Percentiles rank a stretch among this genome's conserved stretches.
These are phyloP conservation scores for Hibiscus mutabilis DNA, from an alignment of 345 rosid genomes.

Conservation along the genomic window DNA sequence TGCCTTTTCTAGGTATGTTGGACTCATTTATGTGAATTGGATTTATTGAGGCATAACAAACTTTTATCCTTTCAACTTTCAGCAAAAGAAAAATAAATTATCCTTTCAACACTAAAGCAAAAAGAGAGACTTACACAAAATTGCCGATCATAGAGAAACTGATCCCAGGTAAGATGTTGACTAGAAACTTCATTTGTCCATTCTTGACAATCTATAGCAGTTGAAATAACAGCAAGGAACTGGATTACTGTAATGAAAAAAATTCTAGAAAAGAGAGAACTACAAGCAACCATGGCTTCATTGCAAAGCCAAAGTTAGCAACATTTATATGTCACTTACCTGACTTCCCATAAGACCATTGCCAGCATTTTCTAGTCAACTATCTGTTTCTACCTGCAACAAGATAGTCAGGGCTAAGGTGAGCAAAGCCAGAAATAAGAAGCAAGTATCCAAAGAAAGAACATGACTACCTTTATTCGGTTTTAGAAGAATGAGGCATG, in stretches of 20 bases:
- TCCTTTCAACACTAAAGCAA: neutral
- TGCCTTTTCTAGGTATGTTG: too few relatives aligned
- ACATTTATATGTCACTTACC: conserved; percentile 26
- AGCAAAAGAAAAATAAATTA: neutral
- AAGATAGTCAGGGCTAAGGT: neutral
- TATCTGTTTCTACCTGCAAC: conserved; percentile 73
- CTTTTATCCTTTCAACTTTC: neutral
- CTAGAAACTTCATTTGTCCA: conserved; percentile 61
- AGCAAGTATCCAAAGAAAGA: neutral
- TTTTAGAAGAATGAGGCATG: neutral
- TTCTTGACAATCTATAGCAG: conserved; percentile 50
- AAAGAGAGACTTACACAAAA: conserved; percentile 42
- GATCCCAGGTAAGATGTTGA: conserved; percentile 59
- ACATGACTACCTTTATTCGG: neutral
- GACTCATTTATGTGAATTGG: too few relatives aligned
- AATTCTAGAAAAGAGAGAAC: neutral
- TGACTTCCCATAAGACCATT: conserved; percentile 95
- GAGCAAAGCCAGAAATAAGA: neutral
- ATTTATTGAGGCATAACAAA: neutral
- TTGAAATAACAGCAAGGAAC: neutral
- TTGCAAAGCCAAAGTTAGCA: neutral
- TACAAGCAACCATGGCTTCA: neutral
- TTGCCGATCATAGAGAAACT: conserved; percentile 83
- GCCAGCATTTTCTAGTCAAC: conserved; percentile 93
- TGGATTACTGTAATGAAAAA: neutral